A percentile compares a stretch with the other conserved stretches of the same genome.
phyloP scores from a whole-genome alignment of 2,329 filamentous ascomycete genomes.

The Thielaviopsis musarum region DNA sequence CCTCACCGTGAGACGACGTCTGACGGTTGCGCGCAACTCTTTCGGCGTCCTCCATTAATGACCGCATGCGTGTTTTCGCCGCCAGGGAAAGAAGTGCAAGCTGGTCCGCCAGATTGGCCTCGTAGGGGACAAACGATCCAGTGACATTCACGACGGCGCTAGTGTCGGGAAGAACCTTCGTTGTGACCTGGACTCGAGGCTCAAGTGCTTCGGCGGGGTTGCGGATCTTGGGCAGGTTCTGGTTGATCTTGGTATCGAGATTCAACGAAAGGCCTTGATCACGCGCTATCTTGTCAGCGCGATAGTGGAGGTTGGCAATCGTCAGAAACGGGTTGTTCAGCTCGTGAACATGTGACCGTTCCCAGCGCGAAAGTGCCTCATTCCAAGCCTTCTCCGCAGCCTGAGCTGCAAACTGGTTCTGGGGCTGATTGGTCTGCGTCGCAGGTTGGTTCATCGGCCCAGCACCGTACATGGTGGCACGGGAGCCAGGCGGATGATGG shows the following conservation, averaged over 20 bases:
- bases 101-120: slow-evolving; percentile 64
- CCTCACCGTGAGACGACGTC: slow-evolving; percentile 59
- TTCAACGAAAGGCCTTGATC: slow-evolving; percentile 42
- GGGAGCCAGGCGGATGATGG: slow-evolving; percentile 36
- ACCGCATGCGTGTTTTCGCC: slow-evolving; percentile 60
- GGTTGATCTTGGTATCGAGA: slow-evolving; percentile 33
- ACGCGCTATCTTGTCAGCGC: slow-evolving; percentile 38
- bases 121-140: slow-evolving; percentile 56
- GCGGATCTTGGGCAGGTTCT: slow-evolving; percentile 24
- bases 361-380: slow-evolving; percentile 45
- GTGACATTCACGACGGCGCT: slow-evolving; percentile 36
- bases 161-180: slow-evolving; percentile 9
- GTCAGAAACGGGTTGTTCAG: slow-evolving; percentile 58
- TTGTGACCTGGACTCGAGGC: slow-evolving; percentile 4
- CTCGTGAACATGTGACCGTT: slow-evolving; percentile 46
- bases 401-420: slow-evolving; percentile 47
- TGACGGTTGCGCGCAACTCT: slow-evolving; percentile 54
- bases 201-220: slow-evolving; percentile 7
- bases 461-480: slow-evolving; percentile 44
- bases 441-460: slow-evolving; percentile 49
- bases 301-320: slow-evolving; percentile 43
- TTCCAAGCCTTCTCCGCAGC: slow-evolving; percentile 49
- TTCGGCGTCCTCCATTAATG: slow-evolving; percentile 61
- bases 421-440: slow-evolving; percentile 24
- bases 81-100: slow-evolving; percentile 69